Evolutionary conservation across 805 yeast genomes (phyloP).

Genomic region (Cyberlindnera xishuangbannaensis): DNA sequence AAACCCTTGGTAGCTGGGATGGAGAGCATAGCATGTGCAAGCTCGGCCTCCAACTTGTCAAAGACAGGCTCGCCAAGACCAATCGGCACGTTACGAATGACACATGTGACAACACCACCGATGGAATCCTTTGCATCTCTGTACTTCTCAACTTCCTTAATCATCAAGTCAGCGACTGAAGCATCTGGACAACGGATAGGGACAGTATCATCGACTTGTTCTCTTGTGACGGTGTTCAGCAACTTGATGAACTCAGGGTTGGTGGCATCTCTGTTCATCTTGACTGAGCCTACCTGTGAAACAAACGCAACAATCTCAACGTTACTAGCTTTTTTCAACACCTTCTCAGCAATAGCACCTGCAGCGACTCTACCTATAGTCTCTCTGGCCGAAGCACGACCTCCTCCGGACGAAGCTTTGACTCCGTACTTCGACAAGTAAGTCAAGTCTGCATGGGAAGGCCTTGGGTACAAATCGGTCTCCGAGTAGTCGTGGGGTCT

Average conservation of each 20-base stretch:
- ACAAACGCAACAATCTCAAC: conserved; percentile 97
- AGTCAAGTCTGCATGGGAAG: conserved; percentile 96
- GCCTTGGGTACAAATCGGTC: conserved; percentile 93
- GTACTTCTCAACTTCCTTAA: conserved; percentile 77
- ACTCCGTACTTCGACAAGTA: conserved; percentile 85
- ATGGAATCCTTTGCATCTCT: conserved; percentile 87
- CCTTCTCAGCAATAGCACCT: conserved; percentile 96
- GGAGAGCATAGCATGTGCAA: conserved; percentile 97
- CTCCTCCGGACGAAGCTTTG: conserved; percentile 96
- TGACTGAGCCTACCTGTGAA: conserved; percentile 78
- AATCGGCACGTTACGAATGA: conserved; percentile 84
- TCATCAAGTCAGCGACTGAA: conserved; percentile 68
- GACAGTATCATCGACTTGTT: conserved; percentile 78
- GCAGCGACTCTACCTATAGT: conserved; percentile 99
- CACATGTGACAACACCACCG: conserved; percentile 98
- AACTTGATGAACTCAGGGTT: conserved; percentile 59
- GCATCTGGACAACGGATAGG: conserved; percentile 93
- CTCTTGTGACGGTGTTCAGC: conserved; percentile 76
- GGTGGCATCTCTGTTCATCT: conserved; percentile 69
- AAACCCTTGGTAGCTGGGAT: conserved; percentile 98
- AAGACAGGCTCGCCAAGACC: conserved; percentile 99
- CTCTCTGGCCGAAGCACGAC: conserved; percentile 95
- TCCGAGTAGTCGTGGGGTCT: conserved; percentile 95
- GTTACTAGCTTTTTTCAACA: conserved; percentile 63
- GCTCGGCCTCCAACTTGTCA: conserved; percentile 89